These are phyloP conservation scores for Candida methanosorbosa DNA, from an alignment of 805 yeast species.

Conservation along the genomic window DNA sequence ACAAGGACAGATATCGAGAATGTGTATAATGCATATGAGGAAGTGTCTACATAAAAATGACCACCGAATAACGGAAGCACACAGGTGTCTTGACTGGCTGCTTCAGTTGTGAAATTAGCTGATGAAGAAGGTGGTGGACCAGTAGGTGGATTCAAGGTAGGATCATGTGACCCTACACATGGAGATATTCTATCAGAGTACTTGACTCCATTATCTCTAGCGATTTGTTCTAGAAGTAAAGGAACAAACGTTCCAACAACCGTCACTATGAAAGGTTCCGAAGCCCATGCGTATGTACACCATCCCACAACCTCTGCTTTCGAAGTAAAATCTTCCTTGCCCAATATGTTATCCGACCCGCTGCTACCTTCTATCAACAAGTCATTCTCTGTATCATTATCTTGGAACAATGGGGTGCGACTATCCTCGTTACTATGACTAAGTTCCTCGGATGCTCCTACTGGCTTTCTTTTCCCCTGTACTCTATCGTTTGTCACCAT, in stretches of 20 bases:
- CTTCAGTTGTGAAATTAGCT: slow-evolving; percentile 1
- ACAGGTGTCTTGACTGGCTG: slow-evolving; percentile 11
- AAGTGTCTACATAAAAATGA: slow-evolving; percentile 48
- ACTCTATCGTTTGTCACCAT: too few species aligned
- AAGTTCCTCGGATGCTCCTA: too few species aligned
- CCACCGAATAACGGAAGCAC: slow-evolving; percentile 24
- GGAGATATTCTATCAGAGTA: slow-evolving; percentile 48
- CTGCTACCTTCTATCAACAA: too few species aligned
- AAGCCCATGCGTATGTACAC: slow-evolving; percentile 66
- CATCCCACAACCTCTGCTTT: slow-evolving; percentile 49
- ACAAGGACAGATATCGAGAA: slow-evolving; percentile 62
- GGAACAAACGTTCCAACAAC: slow-evolving; percentile 78
- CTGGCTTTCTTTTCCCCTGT: too few species aligned
- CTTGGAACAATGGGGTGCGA: too few species aligned
- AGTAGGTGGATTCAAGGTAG: slow-evolving; percentile 13
- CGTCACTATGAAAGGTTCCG: slow-evolving; percentile 74
- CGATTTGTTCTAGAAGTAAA: slow-evolving; percentile 58
- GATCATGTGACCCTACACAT: slow-evolving; percentile 27
- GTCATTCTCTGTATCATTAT: too few species aligned
- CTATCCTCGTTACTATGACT: too few species aligned
- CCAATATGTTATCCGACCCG: too few species aligned
- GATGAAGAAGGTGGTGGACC: slow-evolving; percentile 18
- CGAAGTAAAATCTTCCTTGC: too few species aligned
- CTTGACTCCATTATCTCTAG: slow-evolving; percentile 63
- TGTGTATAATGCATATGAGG: slow-evolving; percentile 67